phyloP scores from a whole-genome alignment of 768 basidiomycete genomes.

The Termitomyces sp. region DNA sequence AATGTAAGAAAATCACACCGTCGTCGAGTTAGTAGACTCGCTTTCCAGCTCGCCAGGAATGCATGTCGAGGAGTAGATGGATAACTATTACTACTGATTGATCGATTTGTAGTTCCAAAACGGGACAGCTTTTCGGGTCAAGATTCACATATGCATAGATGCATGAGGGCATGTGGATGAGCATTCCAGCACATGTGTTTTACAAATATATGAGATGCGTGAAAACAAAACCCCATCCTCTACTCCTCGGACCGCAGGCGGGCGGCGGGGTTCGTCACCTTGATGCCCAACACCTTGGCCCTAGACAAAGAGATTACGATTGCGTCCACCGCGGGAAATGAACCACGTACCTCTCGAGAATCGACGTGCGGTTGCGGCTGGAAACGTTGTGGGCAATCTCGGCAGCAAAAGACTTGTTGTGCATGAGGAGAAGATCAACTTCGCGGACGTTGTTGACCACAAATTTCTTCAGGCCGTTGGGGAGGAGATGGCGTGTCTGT shows the following conservation, averaged over 20 bases:
- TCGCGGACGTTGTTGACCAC: constrained; percentile 91
- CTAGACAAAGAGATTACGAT: constrained; percentile 29
- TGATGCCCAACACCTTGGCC: constrained; percentile 82
- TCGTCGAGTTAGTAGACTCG: constrained; percentile 6
- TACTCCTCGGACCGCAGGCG: constrained; percentile 94
- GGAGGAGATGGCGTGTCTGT: constrained; percentile 90
- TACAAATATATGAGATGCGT: constrained; percentile 42
- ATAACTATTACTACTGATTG: not conserved
- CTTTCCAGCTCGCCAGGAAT: constrained; percentile 14
- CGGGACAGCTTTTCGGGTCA: not conserved
- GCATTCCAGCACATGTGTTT: constrained; percentile 47
- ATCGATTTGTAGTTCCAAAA: constrained; percentile 7
- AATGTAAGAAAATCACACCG: not conserved
- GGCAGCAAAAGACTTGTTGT: constrained; percentile 93
- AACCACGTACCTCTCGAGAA: constrained; percentile 71
- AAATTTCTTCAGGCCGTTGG: constrained; percentile 94
- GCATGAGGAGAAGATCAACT: constrained; percentile 94
- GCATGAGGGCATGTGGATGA: constrained; percentile 37
- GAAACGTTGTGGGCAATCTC: constrained; percentile 96
- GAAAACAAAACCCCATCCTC: constrained; percentile 34
- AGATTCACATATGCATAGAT: constrained; percentile 5
- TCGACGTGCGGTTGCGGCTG: constrained; percentile 88
- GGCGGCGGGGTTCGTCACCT: constrained; percentile 90
- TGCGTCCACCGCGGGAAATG: not conserved
- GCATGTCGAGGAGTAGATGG: constrained; percentile 2